Base-by-base conservation (phyloP, 805 yeast genomes). In the Suhomyces faveliae region DNA sequence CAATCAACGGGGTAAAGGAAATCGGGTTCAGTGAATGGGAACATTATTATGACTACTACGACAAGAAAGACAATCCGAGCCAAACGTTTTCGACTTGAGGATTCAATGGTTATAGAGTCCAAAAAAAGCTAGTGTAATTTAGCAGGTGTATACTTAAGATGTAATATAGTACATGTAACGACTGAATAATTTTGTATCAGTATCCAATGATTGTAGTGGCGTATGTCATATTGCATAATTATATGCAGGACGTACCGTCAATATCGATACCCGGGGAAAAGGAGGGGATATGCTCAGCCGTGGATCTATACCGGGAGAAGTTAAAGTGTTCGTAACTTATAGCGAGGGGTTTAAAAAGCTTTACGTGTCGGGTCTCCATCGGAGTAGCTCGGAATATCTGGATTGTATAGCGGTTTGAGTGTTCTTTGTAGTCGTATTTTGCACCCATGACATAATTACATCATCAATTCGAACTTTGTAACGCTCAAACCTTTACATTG, bases 11-110 rank as follows among this genome's bases (percentile, higher is more conserved):
- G 3, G 62, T 70, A n/a, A 62, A 68, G 50, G 75, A 71, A 43
- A 68, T 73, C 46, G 78, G 77, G n/a, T 73, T 73, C 48, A 56
- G 59, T 40, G 66, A 60, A 30, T 72, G 76, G 75, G 67, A 63
- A 43, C 53, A 53, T 25, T 73, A 71, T 50, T 61, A 66, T 51
- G 74, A 71, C 25, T 61, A 58, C 51, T 67, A 64, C 50, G 75
- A 66, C 51, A 29, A 43, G 39, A 46, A 49, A 25, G 15, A 10
- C 10, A 40, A 43, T 15, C 40, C 45, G 8, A 17, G 21, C n/a
- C 37, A 33, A 12, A 33, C 37, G 5, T 33, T 33, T 17, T 33
- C 21, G 15, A 15, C 37, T 15, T 33, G 15, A 33, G 15, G 15
- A 4, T 27, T n/a, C 11, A 27, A 27, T 13, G 15, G 30, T 27